phyloP scores from a whole-genome alignment of 805 yeast genomes.

The Candida ovalis region DNA sequence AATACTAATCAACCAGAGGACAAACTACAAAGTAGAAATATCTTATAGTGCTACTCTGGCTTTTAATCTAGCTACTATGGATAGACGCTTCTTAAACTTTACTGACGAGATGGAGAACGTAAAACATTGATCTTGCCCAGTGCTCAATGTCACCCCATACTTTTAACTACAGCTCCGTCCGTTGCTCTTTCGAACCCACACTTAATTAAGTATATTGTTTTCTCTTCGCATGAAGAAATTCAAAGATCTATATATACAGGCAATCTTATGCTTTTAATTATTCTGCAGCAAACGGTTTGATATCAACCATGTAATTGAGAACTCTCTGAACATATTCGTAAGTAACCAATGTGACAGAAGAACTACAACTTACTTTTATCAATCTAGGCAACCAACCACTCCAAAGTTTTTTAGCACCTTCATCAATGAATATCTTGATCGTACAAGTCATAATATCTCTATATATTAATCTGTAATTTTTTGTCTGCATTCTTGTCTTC shows the following conservation, averaged over 20 bases:
- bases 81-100: too few species aligned
- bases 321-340: constrained; percentile 54
- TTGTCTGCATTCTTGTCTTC: constrained; percentile 82
- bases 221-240: too few species aligned
- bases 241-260: neutral
- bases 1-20: too few species aligned
- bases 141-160: too few species aligned
- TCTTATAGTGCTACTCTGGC: too few species aligned
- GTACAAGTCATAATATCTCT: constrained; percentile 58
- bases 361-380: constrained; percentile 64
- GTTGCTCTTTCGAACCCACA: too few species aligned
- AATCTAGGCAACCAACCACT: constrained; percentile 64
- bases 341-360: constrained; percentile 63
- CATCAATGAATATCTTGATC: constrained; percentile 44
- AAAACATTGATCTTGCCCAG: too few species aligned
- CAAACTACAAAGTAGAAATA: too few species aligned
- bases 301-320: constrained; percentile 27
- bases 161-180: too few species aligned
- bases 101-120: too few species aligned
- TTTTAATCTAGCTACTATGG: too few species aligned
- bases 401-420: constrained; percentile 47
- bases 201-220: too few species aligned
- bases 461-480: constrained; percentile 55
- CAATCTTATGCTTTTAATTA: neutral
- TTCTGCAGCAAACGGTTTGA: constrained; percentile 29